These are phyloP conservation scores for Cunninghamia lanceolata DNA, from an alignment of 75 land plant genomes.

Conservation along the genomic window DNA sequence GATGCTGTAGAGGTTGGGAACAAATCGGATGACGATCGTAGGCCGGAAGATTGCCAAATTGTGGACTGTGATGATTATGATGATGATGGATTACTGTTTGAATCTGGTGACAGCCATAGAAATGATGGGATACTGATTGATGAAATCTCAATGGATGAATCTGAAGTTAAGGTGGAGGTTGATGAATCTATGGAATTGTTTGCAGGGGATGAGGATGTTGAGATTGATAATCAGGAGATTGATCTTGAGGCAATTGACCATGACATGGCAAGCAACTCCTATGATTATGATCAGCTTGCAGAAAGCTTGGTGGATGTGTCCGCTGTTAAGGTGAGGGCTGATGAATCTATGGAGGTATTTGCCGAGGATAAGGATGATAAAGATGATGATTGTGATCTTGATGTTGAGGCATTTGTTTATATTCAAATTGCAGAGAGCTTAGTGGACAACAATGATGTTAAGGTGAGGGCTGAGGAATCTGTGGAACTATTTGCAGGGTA, in stretches of 20 bases:
- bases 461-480: neutral
- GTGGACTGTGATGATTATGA: constrained; percentile 5
- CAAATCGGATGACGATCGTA: neutral
- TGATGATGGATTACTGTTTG: constrained; percentile 6
- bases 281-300: neutral
- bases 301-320: neutral
- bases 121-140: neutral
- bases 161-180: too few species aligned
- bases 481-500: neutral
- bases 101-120: neutral
- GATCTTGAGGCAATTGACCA: neutral
- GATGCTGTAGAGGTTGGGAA: neutral
- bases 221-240: neutral
- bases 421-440: neutral
- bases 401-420: neutral
- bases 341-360: neutral
- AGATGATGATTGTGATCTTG: neutral
- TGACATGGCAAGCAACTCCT: neutral
- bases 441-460: neutral
- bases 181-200: neutral
- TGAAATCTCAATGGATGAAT: neutral
- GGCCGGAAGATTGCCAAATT: neutral
- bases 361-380: neutral
- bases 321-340: neutral
- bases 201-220: neutral